phyloP scores from a whole-genome alignment of 352 stramenopile species.

The Pythium pyrilobum region DNA sequence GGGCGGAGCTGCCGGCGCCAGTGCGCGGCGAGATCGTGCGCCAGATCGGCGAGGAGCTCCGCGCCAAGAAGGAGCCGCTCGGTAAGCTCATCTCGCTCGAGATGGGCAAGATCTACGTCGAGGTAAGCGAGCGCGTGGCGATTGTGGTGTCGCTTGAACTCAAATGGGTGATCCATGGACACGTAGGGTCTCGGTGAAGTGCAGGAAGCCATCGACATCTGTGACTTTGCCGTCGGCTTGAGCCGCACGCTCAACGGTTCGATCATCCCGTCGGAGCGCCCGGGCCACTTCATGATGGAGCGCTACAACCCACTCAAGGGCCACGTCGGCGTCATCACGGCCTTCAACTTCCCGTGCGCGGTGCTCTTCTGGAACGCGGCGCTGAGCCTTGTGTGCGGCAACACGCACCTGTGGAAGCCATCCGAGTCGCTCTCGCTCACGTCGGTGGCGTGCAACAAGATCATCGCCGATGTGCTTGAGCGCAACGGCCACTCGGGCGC shows the following conservation, averaged over 20 bases:
- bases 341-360: slow-evolving; percentile 93
- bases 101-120: slow-evolving; percentile 93
- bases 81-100: slow-evolving; percentile 89
- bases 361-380: slow-evolving; percentile 91
- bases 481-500: slow-evolving; percentile 78
- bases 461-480: slow-evolving; percentile 86
- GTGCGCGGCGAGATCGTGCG: slow-evolving; percentile 89
- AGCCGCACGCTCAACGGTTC: slow-evolving; percentile 85
- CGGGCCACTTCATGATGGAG: slow-evolving; percentile 93
- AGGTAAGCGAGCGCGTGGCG: slow-evolving; percentile 23
- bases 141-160: neutral
- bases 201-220: slow-evolving; percentile 93
- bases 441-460: slow-evolving; percentile 89
- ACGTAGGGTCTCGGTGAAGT: slow-evolving; percentile 88
- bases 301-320: slow-evolving; percentile 91
- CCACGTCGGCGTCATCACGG: slow-evolving; percentile 91
- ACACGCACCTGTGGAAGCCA: slow-evolving; percentile 92
- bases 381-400: slow-evolving; percentile 87
- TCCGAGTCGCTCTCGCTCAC: slow-evolving; percentile 87
- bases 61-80: slow-evolving; percentile 85
- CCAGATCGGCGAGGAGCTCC: slow-evolving; percentile 88
- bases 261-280: slow-evolving; percentile 88
- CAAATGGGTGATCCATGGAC: neutral
- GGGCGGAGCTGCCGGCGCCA: slow-evolving; percentile 83
- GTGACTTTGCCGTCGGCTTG: slow-evolving; percentile 91